Evolutionary conservation across 2,329 filamentous ascomycete species (phyloP).

Genomic region (Botryotinia globosa): DNA sequence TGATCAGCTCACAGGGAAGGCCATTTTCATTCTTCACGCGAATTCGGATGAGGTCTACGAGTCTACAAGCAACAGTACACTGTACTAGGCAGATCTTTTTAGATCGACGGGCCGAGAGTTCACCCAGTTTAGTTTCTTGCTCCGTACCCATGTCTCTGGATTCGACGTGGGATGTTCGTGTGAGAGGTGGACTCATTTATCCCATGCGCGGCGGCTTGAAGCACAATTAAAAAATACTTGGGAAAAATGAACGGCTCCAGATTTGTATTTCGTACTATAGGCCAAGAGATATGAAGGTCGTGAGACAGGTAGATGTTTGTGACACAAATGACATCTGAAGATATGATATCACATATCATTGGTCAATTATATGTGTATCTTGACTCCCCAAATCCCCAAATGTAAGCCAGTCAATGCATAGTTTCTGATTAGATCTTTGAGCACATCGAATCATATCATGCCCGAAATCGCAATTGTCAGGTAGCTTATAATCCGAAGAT

Average conservation of each 20-base stretch:
- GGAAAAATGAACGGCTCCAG: conserved; percentile 1
- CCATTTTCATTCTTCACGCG: background rate
- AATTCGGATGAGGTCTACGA: background rate
- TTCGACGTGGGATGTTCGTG: conserved; percentile 1
- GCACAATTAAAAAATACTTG: background rate
- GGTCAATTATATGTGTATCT: conserved; percentile 2
- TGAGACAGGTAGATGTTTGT: conserved; percentile 7
- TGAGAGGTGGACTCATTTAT: conserved; percentile 1
- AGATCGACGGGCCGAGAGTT: conserved; percentile 10
- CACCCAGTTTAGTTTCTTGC: background rate
- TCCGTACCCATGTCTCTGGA: conserved; percentile 1
- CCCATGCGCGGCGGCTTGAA: background rate
- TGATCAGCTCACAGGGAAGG: conserved; percentile 1
- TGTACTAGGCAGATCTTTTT: conserved; percentile 11
- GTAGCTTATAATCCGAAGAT: background rate
- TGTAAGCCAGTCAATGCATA: background rate
- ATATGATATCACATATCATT: background rate
- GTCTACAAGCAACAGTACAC: background rate
- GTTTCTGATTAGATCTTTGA: background rate
- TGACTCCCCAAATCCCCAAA: background rate
- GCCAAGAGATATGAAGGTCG: conserved; percentile 2
- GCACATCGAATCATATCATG: background rate
- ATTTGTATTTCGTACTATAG: background rate
- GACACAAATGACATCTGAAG: conserved; percentile 1
- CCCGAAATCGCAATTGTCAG: conserved; percentile 1